These are phyloP conservation scores for Paramyrothecium sp. DNA, from an alignment of 2,329 filamentous ascomycete genomes.

Conservation along the genomic window DNA sequence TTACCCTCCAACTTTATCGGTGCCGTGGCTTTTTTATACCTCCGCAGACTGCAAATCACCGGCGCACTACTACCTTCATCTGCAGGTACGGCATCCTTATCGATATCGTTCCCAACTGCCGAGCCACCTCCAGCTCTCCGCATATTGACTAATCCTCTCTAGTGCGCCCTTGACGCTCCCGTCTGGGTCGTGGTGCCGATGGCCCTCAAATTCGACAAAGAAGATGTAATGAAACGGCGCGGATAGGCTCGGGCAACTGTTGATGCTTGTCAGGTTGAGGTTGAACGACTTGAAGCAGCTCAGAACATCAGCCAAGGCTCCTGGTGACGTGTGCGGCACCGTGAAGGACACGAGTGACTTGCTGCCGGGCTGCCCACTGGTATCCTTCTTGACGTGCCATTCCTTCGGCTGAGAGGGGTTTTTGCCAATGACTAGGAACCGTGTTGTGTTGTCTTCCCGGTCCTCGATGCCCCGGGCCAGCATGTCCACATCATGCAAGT, in stretches of 20 bases:
- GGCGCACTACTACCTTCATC: no score
- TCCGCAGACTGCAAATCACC: no score
- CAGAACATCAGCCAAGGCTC: slow-evolving; percentile 79
- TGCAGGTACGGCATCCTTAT: not conserved
- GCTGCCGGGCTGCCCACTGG: slow-evolving; percentile 26
- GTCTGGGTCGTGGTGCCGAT: slow-evolving; percentile 46
- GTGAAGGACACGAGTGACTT: slow-evolving; percentile 85
- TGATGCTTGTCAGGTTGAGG: slow-evolving; percentile 88
- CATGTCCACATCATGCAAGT: slow-evolving; percentile 65
- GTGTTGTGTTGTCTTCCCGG: slow-evolving; percentile 70
- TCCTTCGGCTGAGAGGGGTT: slow-evolving; percentile 22
- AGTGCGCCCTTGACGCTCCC: slow-evolving; percentile 61
- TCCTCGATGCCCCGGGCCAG: slow-evolving; percentile 73
- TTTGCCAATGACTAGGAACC: slow-evolving; percentile 67
- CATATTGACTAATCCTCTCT: slow-evolving; percentile 53
- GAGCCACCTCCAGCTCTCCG: slow-evolving; percentile 65
- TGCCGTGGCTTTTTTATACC: no score
- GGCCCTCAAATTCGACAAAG: slow-evolving; percentile 84
- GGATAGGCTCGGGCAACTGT: slow-evolving; percentile 74
- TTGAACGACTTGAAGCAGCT: slow-evolving; percentile 71
- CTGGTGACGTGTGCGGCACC: slow-evolving; percentile 72
- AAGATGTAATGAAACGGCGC: slow-evolving; percentile 89
- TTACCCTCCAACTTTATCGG: no score
- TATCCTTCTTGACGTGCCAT: slow-evolving; percentile 21
- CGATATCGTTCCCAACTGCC: slow-evolving; percentile 59